A percentile compares a stretch with the other conserved stretches of the same genome.
phyloP scores from a whole-genome alignment of 345 rosid species.

The Linum usitatissimum region DNA sequence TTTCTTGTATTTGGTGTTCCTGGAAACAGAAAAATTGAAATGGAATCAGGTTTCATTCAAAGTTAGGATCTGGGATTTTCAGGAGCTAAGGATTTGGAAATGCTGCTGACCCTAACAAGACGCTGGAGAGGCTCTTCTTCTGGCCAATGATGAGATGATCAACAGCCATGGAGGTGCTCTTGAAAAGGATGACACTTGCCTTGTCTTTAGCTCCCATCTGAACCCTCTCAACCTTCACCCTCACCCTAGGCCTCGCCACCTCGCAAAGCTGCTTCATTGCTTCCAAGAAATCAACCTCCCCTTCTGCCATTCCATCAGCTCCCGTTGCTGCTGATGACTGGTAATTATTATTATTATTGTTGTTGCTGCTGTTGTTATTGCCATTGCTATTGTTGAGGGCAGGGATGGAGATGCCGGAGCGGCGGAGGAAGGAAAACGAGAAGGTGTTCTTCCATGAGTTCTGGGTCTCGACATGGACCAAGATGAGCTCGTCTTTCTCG shows the following conservation, averaged over 20 bases:
- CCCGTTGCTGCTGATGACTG: not conserved
- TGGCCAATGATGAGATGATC: conserved; percentile 71
- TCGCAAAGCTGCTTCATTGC: conserved; percentile 57
- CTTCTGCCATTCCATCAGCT: conserved; percentile 9
- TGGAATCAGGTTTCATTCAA: not conserved
- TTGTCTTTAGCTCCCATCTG: conserved; percentile 43
- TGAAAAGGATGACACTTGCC: conserved; percentile 45
- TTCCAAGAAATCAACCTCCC: conserved; percentile 42
- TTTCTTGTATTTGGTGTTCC: conserved; percentile 29
- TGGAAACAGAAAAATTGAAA: not conserved
- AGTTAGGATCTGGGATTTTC: too few species aligned
- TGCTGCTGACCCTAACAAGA: conserved; percentile 48
- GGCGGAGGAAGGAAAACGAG: conserved; percentile 22
- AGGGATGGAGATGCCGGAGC: not conserved
- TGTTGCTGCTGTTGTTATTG: not conserved
- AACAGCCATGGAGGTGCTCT: conserved; percentile 33
- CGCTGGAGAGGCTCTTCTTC: conserved; percentile 50
- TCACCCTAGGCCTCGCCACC: conserved; percentile 46
- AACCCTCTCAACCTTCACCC: conserved; percentile 28
- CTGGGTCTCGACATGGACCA: conserved; percentile 41
- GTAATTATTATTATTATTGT: not conserved
- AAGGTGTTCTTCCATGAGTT: conserved; percentile 49
- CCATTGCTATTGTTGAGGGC: conserved; percentile 1
- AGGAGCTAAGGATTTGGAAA: not conserved
- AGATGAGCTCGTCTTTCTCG: conserved; percentile 55